Base-by-base conservation (phyloP, 768 basidiomycete genomes). In the Chalciporus chontae region DNA sequence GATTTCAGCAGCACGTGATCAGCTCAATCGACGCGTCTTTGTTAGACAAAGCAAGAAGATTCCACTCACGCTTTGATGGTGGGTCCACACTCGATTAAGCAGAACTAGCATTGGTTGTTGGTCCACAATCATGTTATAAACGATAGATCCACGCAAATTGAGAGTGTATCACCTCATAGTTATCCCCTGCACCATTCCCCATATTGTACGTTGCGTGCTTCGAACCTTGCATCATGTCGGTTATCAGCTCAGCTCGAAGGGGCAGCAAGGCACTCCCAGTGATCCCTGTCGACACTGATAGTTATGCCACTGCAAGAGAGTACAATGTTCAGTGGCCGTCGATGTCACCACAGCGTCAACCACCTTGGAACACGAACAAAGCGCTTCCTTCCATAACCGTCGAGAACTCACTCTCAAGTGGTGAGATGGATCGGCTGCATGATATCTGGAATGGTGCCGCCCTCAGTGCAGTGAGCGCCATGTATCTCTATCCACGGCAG, bases 401-500 rank as follows among this genome's bases (percentile, higher is more conserved):
- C 17, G 67, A 65, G 46, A 50, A 53, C 10, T 46, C 24, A 13
- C 39, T 61, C 18, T 57, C 65, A 2, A 23, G 19, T 8, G 54
- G 50, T 42, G 65, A 67, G 11, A 51, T 59, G 48, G 15, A 24
- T 11, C 42, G 42, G 31, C 36, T 65, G 17, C 59, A 54, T 38
- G 53, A 57, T 11, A 52, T 60, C 21, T 67, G 65, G 65, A 64
- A 67, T 10, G 65, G 42, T 8, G 60, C 65, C 0, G 56, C 55
- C 18, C 36, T 65, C 8, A 54, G 56, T 34, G 58, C 61, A 10
- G 67, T 60, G 19, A 43, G 57, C 51, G 18, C 23, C 37, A 19
- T 17, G 34, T 18, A 6, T 15, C 15, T 24, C 21, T 9, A 39
- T 18, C 11, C 5, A 19, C 8, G 17, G 2, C 14, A 3, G 18